A percentile compares a stretch with the other conserved stretches of the same genome.
Conservation (phyloP, 495 filamentous ascomycete genomes). For the Penicillium bialowiezense region DNA sequence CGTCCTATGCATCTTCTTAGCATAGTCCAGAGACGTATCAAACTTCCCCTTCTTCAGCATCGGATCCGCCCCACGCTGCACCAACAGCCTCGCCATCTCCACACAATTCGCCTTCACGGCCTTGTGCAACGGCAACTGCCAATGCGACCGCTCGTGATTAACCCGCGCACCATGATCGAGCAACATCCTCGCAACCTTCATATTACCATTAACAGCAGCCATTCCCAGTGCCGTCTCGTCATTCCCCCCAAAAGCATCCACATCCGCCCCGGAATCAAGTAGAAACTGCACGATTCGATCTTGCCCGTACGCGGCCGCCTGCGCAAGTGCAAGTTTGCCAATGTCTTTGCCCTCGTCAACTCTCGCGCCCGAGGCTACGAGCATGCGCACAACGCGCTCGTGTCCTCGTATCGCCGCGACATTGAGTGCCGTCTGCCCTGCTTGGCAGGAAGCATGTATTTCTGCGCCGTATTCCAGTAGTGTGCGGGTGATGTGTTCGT, state of each 20-base stretch:
- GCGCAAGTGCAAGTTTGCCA: slow-evolving; percentile 12
- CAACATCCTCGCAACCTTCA: slow-evolving; percentile 37
- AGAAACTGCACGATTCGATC: slow-evolving; percentile 34
- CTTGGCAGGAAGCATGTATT: slow-evolving; percentile 6
- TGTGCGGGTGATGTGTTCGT: slow-evolving; percentile 17
- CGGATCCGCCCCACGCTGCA: slow-evolving; percentile 14
- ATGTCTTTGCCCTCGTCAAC: not conserved
- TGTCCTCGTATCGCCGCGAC: slow-evolving; percentile 31
- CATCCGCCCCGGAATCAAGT: slow-evolving; percentile 38
- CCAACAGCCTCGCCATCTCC: slow-evolving; percentile 11
- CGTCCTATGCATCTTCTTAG: not conserved
- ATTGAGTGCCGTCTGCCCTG: slow-evolving; percentile 31
- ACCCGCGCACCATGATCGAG: slow-evolving; percentile 34
- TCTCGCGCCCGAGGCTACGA: slow-evolving; percentile 27
- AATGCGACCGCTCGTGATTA: slow-evolving; percentile 11
- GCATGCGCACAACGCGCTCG: slow-evolving; percentile 28
- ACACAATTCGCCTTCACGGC: slow-evolving; percentile 6
- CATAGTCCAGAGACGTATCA: not conserved
- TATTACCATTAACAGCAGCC: slow-evolving; percentile 35
- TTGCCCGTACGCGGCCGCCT: slow-evolving; percentile 35
- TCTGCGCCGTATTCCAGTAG: slow-evolving; percentile 30
- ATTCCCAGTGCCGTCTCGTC: slow-evolving; percentile 40
- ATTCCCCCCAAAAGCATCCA: slow-evolving; percentile 32
- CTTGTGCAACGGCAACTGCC: slow-evolving; percentile 15
- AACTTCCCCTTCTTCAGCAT: not conserved